These are phyloP conservation scores for Margaritispora aquatica DNA, from an alignment of 495 filamentous ascomycete species.

Conservation along the genomic window DNA sequence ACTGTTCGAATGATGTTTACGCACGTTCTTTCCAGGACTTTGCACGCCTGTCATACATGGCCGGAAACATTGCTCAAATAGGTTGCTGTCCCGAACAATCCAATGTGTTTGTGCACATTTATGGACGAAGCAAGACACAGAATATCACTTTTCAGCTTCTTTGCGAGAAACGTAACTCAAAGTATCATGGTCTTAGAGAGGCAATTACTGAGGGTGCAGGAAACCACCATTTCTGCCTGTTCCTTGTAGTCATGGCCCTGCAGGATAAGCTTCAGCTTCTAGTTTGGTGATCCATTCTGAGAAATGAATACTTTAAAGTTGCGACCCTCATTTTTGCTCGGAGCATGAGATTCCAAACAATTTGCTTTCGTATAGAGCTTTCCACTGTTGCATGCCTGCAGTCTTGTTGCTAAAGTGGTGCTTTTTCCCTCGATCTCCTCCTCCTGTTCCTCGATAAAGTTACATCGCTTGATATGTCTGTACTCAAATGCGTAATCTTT, in stretches of 20 bases:
- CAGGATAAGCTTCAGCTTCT: no score
- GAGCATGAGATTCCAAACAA: no score
- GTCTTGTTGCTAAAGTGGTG: no score
- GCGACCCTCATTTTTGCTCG: no score
- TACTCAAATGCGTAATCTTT: no score
- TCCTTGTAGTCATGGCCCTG: neutral
- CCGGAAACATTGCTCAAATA: neutral
- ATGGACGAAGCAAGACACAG: neutral
- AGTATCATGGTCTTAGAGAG: neutral
- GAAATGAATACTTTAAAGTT: no score
- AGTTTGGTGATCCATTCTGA: no score
- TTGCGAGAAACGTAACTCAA: neutral
- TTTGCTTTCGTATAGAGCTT: no score
- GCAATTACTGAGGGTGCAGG: neutral
- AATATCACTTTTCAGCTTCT: neutral
- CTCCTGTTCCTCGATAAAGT: no score
- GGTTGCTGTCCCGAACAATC: neutral
- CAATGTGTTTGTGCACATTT: neutral
- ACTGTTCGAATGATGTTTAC: neutral
- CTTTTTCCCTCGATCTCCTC: no score
- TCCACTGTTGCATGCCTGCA: no score
- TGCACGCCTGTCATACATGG: neutral
- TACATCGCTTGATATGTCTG: no score
- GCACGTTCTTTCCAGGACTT: neutral
- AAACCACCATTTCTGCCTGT: neutral